Base-by-base conservation (phyloP, 192 early-diverging fungal genomes). In the Entomortierella lignicola region DNA sequence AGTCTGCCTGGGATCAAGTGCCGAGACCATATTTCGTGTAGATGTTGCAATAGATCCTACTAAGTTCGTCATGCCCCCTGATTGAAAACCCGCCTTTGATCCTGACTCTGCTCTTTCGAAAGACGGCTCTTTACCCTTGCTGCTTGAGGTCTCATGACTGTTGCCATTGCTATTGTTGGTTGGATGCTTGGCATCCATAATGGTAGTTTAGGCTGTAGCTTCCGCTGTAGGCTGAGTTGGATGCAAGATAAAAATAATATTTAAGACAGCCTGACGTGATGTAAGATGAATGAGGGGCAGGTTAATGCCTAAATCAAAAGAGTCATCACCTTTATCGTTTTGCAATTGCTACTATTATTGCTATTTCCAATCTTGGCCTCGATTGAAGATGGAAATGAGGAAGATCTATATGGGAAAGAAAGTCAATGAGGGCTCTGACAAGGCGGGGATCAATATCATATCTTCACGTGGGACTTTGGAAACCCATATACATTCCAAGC, bases 101-200 rank as follows among this genome's bases (percentile, higher is more conserved):
- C 27, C 27, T 63, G 30, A n/a, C 12, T 20, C 53, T 44, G 6
- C 37, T 5, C 18, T 26, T 43, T 42, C 51, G 13, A 39, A 63
- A 6, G n/a, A 29, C 10, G 51, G 54, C 8, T 43, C 60, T 25
- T 59, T 59, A 52, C 39, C 60, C 31, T 59, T 63, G 13, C 37
- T 41, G 23, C 29, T 61, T 44, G 53, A 34, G 42, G 50, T 7
- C 26, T 20, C 17, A 47, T 47, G 55, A 18, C 42, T 29, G 30
- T n/a, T 39, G 58, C 39, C 31, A 26, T 31, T 52, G 31, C 27
- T n/a, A 30, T 18, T 39, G 26, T 60, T 37, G 42, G 32, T 13
- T 50, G 60, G 54, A 43, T 72, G 60, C 54, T 71, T 37, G 54
- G 68, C 34, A 61, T 71, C 60, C 70, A 63, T 72, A n/a, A 43